Evolutionary conservation across 2,329 filamentous ascomycete genomes (phyloP).

Genomic region (Colletotrichum lindemuthianum): DNA sequence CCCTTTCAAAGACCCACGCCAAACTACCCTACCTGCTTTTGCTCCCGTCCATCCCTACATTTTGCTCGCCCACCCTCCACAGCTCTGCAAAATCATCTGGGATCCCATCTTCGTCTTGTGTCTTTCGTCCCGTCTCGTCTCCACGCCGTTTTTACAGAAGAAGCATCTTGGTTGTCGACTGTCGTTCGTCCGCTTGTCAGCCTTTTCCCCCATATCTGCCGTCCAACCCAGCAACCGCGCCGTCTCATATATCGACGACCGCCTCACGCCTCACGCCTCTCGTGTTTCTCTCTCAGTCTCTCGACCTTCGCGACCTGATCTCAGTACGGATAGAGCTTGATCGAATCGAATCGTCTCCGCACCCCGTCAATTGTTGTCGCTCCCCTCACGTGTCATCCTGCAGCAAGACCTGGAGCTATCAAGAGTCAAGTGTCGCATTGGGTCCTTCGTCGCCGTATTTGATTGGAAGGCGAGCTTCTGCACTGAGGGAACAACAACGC

Average conservation of each 20-base stretch:
- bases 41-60: conserved; percentile 22
- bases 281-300: neutral
- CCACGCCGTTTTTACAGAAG: conserved; percentile 16
- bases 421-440: conserved; percentile 25
- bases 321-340: no score
- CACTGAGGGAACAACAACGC: conserved; percentile 33
- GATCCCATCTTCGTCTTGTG: conserved; percentile 18
- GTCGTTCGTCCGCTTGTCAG: conserved; percentile 5
- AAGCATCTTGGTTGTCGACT: conserved; percentile 1
- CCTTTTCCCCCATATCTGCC: conserved; percentile 10
- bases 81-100: conserved; percentile 15
- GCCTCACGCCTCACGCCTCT: conserved; percentile 5
- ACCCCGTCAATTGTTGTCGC: conserved; percentile 21
- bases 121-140: conserved; percentile 3
- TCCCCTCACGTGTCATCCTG: conserved; percentile 30
- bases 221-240: conserved; percentile 22
- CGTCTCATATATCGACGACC: conserved; percentile 33
- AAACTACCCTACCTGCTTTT: conserved; percentile 10
- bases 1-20: conserved; percentile 8
- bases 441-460: conserved; percentile 12
- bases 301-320: conserved; percentile 8
- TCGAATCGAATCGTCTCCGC: neutral
- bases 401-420: conserved; percentile 22
- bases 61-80: conserved; percentile 30
- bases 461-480: conserved; percentile 35